Conservation (phyloP, 352 stramenopile genomes). For the Globisporangium paroecandrum region DNA sequence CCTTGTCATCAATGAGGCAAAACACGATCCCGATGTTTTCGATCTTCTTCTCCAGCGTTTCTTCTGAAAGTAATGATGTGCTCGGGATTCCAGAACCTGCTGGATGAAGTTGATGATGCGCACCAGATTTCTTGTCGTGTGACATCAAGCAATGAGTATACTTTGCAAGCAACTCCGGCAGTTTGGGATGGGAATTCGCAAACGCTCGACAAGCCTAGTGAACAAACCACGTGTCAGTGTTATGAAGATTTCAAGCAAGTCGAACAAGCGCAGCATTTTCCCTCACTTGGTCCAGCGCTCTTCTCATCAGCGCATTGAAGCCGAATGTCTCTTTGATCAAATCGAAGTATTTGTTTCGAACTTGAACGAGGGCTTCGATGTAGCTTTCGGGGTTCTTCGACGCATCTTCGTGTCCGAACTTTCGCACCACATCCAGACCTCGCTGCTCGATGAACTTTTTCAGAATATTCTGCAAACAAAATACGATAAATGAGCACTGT, state of each 20-base stretch:
- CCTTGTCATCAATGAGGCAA: conserved; percentile 87
- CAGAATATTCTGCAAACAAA: conserved; percentile 64
- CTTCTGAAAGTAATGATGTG: conserved; percentile 41
- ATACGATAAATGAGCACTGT: neutral
- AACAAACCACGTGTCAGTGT: neutral
- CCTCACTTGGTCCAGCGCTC: conserved; percentile 70
- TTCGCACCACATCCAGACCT: conserved; percentile 71
- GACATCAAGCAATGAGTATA: conserved; percentile 87
- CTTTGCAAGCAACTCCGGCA: conserved; percentile 79
- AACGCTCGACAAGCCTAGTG: conserved; percentile 77
- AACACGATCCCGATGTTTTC: conserved; percentile 83
- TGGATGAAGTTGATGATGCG: conserved; percentile 21
- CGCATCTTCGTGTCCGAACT: conserved; percentile 79
- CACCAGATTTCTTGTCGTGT: conserved; percentile 39
- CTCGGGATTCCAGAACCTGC: conserved; percentile 23
- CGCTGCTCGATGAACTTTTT: conserved; percentile 84
- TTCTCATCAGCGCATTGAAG: conserved; percentile 80
- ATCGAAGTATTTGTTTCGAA: conserved; percentile 81
- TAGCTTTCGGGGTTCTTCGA: conserved; percentile 80
- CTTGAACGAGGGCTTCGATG: conserved; percentile 79
- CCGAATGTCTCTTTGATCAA: conserved; percentile 84
- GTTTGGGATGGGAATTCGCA: conserved; percentile 74
- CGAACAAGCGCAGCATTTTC: too few relatives aligned
- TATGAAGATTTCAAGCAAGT: too few relatives aligned
- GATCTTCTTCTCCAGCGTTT: conserved; percentile 74